Evolutionary conservation across 352 stramenopile species (phyloP), one percentile per base, ranked within the genome.

Genomic region (Phytopythium aichiense): DNA sequence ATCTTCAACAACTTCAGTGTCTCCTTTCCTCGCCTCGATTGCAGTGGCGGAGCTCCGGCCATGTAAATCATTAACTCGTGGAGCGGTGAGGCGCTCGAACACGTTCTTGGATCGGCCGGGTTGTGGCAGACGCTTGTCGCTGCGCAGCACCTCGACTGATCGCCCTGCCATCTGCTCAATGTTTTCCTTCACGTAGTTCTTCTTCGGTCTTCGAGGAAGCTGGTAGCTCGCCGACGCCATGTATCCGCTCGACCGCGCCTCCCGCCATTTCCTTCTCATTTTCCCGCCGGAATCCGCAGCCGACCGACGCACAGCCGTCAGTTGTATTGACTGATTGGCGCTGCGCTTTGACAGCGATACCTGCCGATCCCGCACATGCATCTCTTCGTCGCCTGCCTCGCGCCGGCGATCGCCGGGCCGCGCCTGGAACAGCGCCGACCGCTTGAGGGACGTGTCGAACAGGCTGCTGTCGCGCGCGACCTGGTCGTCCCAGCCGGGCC

Each of bases 121-220:
- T 30, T 20, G 64, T 28, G 18, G 20, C 8, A 13, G 20, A 7
- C 9, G 16, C 28, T 30, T 33, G 33, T 30, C 5, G 37, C 60
- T 57, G 49, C 11, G 18, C 11, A 56, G 28, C 42, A 1, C 33
- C 35, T 42, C 38, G 11, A 61, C 60, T 1, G 68, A 50, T 31
- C 67, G 54, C 46, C 79, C 77, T 33, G 79, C 71, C 20, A 88
- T 62, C 1, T 63, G 68, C 48, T 89, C 77, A 57, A 83, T 78
- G 33, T 91, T 91, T 16, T 78, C 63, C 20, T 70, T 79, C 11
- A 91, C 66, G 57, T 74, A 91, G 30, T 91, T 76, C 33, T 81
- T 89, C 9, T 23, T 43, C 15, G 55, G 25, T 12, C 51, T 51
- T 11, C 23, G 25, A 4, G 40, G 55, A 0, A 62, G 57, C 25